phyloP scores from a whole-genome alignment of 345 rosid species.

The Aegle marmelos region DNA sequence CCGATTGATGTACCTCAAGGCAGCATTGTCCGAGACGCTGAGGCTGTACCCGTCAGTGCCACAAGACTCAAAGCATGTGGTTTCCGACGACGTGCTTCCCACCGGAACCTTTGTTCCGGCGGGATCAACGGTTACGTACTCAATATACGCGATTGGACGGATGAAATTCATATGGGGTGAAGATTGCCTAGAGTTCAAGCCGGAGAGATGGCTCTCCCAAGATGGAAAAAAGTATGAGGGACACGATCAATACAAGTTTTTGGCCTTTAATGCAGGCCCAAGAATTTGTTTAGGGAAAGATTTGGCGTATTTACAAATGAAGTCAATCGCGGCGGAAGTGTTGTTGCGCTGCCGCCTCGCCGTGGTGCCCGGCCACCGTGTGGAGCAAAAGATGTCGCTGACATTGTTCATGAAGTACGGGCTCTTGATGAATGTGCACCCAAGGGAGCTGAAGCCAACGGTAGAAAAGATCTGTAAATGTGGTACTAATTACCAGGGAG shows the following conservation, averaged over 20 bases:
- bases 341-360: conserved; percentile 53
- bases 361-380: conserved; percentile 53
- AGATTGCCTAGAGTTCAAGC: conserved; percentile 59
- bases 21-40: conserved; percentile 69
- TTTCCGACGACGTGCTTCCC: conserved; percentile 56
- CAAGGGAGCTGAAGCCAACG: conserved; percentile 39
- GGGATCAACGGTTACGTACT: conserved; percentile 64
- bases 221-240: conserved; percentile 25
- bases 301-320: conserved; percentile 70
- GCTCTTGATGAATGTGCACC: conserved; percentile 43
- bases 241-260: conserved; percentile 49
- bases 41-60: conserved; percentile 78
- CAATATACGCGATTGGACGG: conserved; percentile 64
- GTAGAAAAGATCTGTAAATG: conserved; percentile 22
- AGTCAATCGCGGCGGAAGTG: conserved; percentile 64
- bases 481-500: not conserved
- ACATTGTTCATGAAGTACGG: conserved; percentile 80
- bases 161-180: conserved; percentile 70
- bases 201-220: conserved; percentile 60
- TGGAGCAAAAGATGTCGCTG: conserved; percentile 80
- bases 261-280: conserved; percentile 79
- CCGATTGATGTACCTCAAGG: conserved; percentile 58
- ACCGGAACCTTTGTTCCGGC: conserved; percentile 63
- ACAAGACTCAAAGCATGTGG: conserved; percentile 64
- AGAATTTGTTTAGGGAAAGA: conserved; percentile 69